Evolutionary conservation across 2,329 filamentous ascomycete species (phyloP).

Genomic region (Colletotrichum graminicola): DNA sequence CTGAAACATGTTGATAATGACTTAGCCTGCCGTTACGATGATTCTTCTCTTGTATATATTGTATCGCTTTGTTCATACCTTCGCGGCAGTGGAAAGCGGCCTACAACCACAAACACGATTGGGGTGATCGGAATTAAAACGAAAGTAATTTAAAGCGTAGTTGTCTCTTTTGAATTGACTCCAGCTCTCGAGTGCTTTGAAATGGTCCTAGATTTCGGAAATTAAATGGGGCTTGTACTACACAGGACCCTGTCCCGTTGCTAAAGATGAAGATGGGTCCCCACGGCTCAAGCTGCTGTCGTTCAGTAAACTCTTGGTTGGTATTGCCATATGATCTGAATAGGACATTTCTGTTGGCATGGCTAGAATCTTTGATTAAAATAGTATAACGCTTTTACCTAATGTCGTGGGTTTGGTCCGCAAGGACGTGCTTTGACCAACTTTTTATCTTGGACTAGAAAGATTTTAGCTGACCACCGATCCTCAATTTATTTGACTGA

Average conservation of each 20-base stretch:
- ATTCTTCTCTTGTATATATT: neutral
- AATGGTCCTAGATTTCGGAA: too few species aligned
- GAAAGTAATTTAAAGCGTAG: too few species aligned
- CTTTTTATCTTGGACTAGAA: neutral
- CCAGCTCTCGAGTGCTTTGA: too few species aligned
- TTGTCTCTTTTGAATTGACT: too few species aligned
- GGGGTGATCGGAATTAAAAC: too few species aligned
- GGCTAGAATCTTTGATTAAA: slow-evolving; percentile 72
- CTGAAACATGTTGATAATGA: rapidly evolving
- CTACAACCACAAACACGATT: too few species aligned
- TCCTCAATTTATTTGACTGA: neutral
- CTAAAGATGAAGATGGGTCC: neutral
- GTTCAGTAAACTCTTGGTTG: neutral
- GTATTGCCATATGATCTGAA: rapidly evolving
- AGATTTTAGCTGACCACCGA: neutral
- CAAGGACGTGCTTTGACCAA: neutral
- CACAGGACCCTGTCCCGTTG: neutral
- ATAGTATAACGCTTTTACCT: slow-evolving; percentile 77
- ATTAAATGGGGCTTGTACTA: too few species aligned
- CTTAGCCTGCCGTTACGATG: neutral
- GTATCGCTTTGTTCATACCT: rapidly evolving
- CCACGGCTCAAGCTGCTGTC: neutral
- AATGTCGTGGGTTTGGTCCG: slow-evolving; percentile 67
- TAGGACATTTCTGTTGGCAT: neutral
- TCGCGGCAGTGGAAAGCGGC: neutral